Base-by-base conservation (phyloP, 345 rosid species). In the Eutrema yunnanense region DNA sequence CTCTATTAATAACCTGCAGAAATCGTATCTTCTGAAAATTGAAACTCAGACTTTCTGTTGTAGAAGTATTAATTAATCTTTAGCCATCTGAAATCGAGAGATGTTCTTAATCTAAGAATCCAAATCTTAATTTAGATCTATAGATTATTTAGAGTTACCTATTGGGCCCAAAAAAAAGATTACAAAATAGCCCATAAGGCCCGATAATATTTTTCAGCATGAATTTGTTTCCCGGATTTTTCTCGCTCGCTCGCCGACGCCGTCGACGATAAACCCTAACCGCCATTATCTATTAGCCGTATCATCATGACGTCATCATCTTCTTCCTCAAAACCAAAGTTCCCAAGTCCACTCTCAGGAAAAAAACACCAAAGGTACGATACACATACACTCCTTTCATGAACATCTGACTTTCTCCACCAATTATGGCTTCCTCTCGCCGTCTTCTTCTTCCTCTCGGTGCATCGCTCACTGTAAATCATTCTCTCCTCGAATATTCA, bases 371-470 rank as follows among this genome's bases (percentile, higher is more conserved):
- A 34, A 12, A 34, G 22, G 22, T 19, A 1, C 3, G 13, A 29
- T 16, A 16, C 16, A 11, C 26, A 52, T 6, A 69, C 54, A 29
- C 9, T 33, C 16, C 6, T 44, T 59, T 22, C 51, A 71, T 60
- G 60, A 29, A 36, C 13, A 57, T 9, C 50, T 72, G 57, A 64
- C 55, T 72, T 51, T 61, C 53, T 32, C 5, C 53, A 62, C 59
- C 12, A 38, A 19, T 8, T 33, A 68, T 76, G 79, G 48, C 61
- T 40, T 55, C 58, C 8, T 55, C 71, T 38, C 66, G 75, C 42
- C 79, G 71, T 76, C 75, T 69, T 62, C 75, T 69, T 62, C 78
- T 60, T 55, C 71, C 60, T 69, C 71, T 76, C 37, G 41, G 75
- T 30, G 46, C 75, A 19, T 69, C 79, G 13, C 75, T 63, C 61